Base-by-base conservation (phyloP, 2,329 filamentous ascomycete genomes). In the Helminthosporium solani region DNA sequence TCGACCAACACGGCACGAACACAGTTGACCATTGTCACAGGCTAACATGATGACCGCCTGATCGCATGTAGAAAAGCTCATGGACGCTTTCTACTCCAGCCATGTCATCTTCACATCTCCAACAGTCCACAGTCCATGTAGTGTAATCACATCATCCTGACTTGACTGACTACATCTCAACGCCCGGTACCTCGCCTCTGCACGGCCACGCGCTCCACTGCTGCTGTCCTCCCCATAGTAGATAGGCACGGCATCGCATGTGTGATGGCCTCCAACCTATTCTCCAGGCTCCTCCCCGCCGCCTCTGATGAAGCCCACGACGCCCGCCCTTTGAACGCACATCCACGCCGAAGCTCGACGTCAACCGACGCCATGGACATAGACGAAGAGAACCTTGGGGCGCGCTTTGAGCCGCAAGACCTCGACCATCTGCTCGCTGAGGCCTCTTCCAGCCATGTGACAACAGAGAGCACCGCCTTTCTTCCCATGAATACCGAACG, bases 351-450 rank as follows among this genome's bases (percentile, higher is more conserved):
- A 47, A 57, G 54, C 14, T 54, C 58, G 20, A 39, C 48, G 3
- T 52, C 64, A 56, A 47, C 66, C 57, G 60, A 70, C 75, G 77
- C 72, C 14, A 70, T 79, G 66, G 72, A 73, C 37, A 66, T 75
- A 41, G 77, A 77, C 49, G 75, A 78, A 53, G 75, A 76, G 64
- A 78, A 75, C 52, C 61, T 75, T 12, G 71, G 70, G 35, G 74
- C 74, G 35, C 71, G 71, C 31, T 82, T 79, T 56, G 77, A 78
- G 52, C 78, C 81, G 40, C 75, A 79, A 35, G 78, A 83, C 57
- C 73, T 83, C 20, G 78, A 82, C 47, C 75, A 79, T 40, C 72
- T 81, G 39, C 70, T 83, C 19, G 77, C 75, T 31, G 75, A 82
- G 56, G 75, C 72, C 15, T 69, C 71, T 14, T 71, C 72, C 19